Evolutionary conservation across 164 flowering plant genomes (phyloP), one percentile per base, ranked within the genome.

Genomic region (Vitis rupestris): DNA sequence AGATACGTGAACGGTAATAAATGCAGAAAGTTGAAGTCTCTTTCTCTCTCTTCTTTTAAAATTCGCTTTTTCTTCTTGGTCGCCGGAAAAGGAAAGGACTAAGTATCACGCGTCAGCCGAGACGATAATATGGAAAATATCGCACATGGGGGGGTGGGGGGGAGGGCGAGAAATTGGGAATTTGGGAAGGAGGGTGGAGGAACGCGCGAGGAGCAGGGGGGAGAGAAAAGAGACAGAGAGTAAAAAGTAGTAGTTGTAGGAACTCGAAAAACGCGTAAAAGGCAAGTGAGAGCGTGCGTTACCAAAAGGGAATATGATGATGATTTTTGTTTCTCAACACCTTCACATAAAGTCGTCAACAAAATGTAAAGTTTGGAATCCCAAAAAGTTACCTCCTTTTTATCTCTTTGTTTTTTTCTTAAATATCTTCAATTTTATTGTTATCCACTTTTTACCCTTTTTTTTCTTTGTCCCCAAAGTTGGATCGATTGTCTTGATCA

Each of bases 271-370:
- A 84, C 81, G 85, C 84, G 83, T 79, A 82, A 84, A 82, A 80
- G 83, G 76, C 64, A 69, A 82, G 82, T 1, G 59, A 71, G 76
- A 70, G 90, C 90, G 83, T 87, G 90, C 86, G 85, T 79, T 75
- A 69, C 69, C 62, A 75, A 81, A 79, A 80, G 85, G 77, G 75
- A 74, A 74, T 70, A 73, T 80, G 75, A 81, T 84, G 70, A 75
- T 79, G 70, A 65, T 69, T 29, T 68, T 69, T 74, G 44, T 67
- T 31, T 58, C 66, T 75, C 54, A 73, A 64, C 67, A 29, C 79
- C 11, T 70, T 63, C 49, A 59, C 61, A 2, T 72, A 76, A 75
- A 73, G 78, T 29, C 16, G 67, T 9, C 60, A 70, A 70, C 19
- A 59, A 37, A 47, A 6, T 52, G 57, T 15, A 44, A 69, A 59